These are phyloP conservation scores for Globisporangium acanthophoron DNA, from an alignment of 352 stramenopile genomes.

Conservation along the genomic window DNA sequence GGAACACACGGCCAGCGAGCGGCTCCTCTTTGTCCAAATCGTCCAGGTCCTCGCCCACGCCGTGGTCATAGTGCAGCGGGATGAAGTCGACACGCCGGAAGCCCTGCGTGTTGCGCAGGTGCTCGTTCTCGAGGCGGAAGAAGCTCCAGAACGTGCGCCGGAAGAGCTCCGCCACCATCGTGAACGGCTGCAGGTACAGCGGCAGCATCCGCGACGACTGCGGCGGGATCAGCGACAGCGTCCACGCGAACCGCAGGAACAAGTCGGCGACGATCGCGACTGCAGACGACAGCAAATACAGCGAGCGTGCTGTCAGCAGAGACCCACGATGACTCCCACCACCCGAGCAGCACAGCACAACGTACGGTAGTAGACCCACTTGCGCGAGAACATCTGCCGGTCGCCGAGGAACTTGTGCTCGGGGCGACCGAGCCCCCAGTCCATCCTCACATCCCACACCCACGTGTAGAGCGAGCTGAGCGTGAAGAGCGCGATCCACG, in stretches of 20 bases:
- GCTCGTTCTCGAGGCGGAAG: conserved; percentile 83
- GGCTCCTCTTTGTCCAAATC: conserved; percentile 16
- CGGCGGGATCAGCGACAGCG: conserved; percentile 70
- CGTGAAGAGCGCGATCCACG: conserved; percentile 78
- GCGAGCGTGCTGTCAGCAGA: too few species aligned
- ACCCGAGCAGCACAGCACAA: background rate
- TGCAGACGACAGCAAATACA: conserved; percentile 1
- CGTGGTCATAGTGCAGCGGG: conserved; percentile 77
- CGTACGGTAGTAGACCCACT: conserved; percentile 70
- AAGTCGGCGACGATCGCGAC: conserved; percentile 71
- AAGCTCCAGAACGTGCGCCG: conserved; percentile 86
- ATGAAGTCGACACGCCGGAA: conserved; percentile 83
- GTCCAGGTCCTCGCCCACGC: conserved; percentile 45
- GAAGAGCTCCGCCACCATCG: conserved; percentile 82
- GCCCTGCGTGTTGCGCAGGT: conserved; percentile 81
- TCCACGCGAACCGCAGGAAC: conserved; percentile 82
- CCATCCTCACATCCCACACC: conserved; percentile 85
- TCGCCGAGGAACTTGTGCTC: conserved; percentile 74
- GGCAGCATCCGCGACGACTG: conserved; percentile 26
- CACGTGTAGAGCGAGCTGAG: conserved; percentile 77
- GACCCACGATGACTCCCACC: background rate
- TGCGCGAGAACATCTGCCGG: conserved; percentile 80
- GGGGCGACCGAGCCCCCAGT: conserved; percentile 79
- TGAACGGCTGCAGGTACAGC: conserved; percentile 80
- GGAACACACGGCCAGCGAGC: conserved; percentile 24